Conservation (phyloP, 1,139 yeast genomes). For the Pichia sp. region DNA sequence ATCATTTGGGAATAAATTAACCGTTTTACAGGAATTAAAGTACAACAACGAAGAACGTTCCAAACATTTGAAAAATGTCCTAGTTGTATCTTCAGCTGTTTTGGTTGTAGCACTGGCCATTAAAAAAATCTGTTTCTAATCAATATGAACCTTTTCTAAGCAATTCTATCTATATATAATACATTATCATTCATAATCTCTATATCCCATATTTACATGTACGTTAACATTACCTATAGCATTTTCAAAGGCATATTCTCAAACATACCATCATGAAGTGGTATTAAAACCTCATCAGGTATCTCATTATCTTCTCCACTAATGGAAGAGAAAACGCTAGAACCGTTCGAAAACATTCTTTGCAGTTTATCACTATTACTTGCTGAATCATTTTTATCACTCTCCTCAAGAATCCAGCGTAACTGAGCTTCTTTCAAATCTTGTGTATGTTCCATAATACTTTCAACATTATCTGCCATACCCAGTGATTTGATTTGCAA, state of each 20-base stretch:
- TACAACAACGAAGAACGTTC: constrained; percentile 13
- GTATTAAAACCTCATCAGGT: constrained; percentile 2
- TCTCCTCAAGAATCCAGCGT: constrained; percentile 65
- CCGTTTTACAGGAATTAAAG: constrained; percentile 18
- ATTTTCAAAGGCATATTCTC: neutral
- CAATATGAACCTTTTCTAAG: neutral
- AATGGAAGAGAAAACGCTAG: neutral
- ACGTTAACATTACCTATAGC: neutral
- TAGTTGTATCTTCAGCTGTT: neutral
- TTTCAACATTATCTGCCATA: constrained; percentile 77
- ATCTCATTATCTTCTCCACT: constrained; percentile 1
- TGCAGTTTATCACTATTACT: neutral
- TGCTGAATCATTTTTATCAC: constrained; percentile 19
- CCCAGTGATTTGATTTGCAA: constrained; percentile 86
- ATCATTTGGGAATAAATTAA: constrained; percentile 18
- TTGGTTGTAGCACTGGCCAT: neutral
- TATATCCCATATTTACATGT: neutral
- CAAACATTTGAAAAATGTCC: constrained; percentile 15
- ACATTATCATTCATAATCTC: neutral
- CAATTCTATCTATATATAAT: no score
- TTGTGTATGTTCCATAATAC: constrained; percentile 89
- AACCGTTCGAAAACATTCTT: neutral
- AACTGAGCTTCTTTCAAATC: constrained; percentile 88
- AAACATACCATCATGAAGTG: neutral
- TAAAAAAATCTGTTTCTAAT: neutral